Evolutionary conservation across 2,329 filamentous ascomycete genomes (phyloP).

Genomic region (Scytalidium sp.): DNA sequence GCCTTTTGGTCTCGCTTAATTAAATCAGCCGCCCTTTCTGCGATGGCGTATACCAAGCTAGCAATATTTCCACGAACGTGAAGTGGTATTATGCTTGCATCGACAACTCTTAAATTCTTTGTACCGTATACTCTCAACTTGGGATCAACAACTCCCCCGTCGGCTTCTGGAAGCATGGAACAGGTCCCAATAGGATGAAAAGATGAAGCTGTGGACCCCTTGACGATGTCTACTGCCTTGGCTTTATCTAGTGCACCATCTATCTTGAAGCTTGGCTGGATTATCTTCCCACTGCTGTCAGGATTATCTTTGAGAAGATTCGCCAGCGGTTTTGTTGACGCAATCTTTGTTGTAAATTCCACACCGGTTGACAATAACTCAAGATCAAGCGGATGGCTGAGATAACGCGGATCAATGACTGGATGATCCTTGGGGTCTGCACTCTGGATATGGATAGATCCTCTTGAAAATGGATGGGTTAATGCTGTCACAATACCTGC

Average conservation of each 20-base stretch:
- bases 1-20: too few species aligned
- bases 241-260: background rate
- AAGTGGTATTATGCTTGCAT: constrained; percentile 18
- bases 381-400: constrained; percentile 40
- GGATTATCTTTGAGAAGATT: constrained; percentile 30
- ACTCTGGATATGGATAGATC: constrained; percentile 37
- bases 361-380: constrained; percentile 35
- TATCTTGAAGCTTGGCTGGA: background rate
- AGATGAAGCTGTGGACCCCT: constrained; percentile 7
- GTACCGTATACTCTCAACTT: constrained; percentile 20
- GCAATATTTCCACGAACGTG: constrained; percentile 13
- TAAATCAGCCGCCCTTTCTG: constrained; percentile 17
- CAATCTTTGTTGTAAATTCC: constrained; percentile 30
- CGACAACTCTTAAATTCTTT: constrained; percentile 18
- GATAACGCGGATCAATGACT: constrained; percentile 38
- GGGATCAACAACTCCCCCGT: constrained; percentile 18
- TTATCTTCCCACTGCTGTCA: background rate
- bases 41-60: constrained; percentile 16
- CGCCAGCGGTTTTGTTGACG: constrained; percentile 24
- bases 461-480: constrained; percentile 38
- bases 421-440: constrained; percentile 31
- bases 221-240: constrained; percentile 7
- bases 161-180: constrained; percentile 15
- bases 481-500: constrained; percentile 25
- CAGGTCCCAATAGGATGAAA: constrained; percentile 18